Conservation (phyloP, 208 protist genomes). For the Porcisia deanei region DNA sequence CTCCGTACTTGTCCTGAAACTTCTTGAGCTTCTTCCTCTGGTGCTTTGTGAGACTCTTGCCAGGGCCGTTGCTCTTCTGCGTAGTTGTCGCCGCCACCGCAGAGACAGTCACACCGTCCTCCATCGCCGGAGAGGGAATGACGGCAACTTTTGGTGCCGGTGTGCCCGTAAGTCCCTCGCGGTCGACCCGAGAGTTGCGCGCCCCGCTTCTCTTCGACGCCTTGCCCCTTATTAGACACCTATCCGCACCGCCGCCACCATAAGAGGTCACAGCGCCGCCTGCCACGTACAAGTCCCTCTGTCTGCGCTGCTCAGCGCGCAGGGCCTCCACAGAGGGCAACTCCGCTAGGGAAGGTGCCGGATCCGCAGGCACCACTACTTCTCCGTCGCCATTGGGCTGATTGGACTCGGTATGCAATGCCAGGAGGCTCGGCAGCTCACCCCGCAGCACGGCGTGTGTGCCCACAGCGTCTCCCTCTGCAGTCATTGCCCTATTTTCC, state of each 20-base stretch:
- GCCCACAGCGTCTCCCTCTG: background rate
- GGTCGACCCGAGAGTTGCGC: conserved; percentile 24
- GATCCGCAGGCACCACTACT: conserved; percentile 19
- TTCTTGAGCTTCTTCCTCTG: conserved; percentile 77
- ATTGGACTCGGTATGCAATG: background rate
- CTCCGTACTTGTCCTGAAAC: conserved; percentile 76
- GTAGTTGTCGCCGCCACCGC: conserved; percentile 5
- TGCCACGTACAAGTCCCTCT: conserved; percentile 8
- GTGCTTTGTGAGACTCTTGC: conserved; percentile 47
- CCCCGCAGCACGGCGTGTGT: conserved; percentile 1
- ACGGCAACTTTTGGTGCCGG: background rate
- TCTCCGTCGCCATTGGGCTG: background rate
- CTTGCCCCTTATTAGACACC: background rate
- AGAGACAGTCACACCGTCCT: background rate
- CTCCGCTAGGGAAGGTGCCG: conserved; percentile 17
- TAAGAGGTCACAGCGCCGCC: background rate
- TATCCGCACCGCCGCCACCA: background rate
- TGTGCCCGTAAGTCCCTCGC: conserved; percentile 1
- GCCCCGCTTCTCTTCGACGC: conserved; percentile 5
- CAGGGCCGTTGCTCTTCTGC: conserved; percentile 2
- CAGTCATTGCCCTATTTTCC: background rate
- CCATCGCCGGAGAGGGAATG: conserved; percentile 2
- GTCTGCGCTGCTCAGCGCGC: conserved; percentile 21
- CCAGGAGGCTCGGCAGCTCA: conserved; percentile 21
- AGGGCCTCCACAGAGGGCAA: conserved; percentile 35